These are phyloP conservation scores for Nematocida major DNA, from an alignment of 371 early-diverging fungal species.

Conservation along the genomic window DNA sequence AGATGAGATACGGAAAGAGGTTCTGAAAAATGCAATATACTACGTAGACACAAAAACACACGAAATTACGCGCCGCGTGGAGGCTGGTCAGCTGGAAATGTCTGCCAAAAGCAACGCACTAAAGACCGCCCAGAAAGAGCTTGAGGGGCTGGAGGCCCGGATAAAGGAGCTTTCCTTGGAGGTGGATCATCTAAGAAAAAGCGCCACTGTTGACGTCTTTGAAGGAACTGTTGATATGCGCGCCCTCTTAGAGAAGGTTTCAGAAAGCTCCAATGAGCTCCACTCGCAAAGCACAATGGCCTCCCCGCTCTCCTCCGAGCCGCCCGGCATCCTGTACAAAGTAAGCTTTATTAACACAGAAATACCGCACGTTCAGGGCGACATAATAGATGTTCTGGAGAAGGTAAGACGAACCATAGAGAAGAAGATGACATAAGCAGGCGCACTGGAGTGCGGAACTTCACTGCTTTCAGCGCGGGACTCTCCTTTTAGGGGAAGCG, in stretches of 20 bases:
- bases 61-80: background rate
- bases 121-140: background rate
- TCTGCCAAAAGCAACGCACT: background rate
- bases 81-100: background rate
- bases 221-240: conserved; percentile 9
- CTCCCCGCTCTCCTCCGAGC: background rate
- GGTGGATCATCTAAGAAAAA: conserved; percentile 3
- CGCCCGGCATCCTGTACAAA: background rate
- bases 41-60: conserved; percentile 25
- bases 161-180: background rate
- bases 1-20: background rate
- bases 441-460: too few relatives aligned
- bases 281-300: background rate
- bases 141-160: background rate
- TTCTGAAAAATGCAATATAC: conserved; percentile 6
- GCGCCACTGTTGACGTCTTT: background rate
- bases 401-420: too few relatives aligned
- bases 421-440: too few relatives aligned
- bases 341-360: conserved; percentile 7
- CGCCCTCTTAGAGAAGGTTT: conserved; percentile 1
- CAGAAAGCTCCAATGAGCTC: background rate
- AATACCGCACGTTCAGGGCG: background rate
- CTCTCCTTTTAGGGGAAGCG: too few relatives aligned
- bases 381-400: background rate
- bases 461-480: too few relatives aligned